Evolutionary conservation across 331 rosid species (phyloP).

Genomic region (Erythrophleum ivorense): DNA sequence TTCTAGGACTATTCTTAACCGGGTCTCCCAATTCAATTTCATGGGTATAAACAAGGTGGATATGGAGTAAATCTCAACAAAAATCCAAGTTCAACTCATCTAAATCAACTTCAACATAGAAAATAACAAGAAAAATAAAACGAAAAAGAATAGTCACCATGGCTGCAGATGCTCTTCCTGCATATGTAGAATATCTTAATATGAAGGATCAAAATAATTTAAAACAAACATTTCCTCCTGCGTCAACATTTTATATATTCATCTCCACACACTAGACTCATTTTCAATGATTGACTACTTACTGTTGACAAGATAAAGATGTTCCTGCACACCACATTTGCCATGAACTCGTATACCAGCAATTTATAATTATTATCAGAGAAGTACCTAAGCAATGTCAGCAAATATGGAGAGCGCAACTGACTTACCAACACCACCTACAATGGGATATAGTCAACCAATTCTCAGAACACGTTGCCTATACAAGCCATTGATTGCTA

Average conservation of each 20-base stretch:
- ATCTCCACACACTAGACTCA: slow-evolving; percentile 1
- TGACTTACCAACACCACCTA: slow-evolving; percentile 88
- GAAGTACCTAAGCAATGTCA: slow-evolving; percentile 86
- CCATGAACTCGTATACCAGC: slow-evolving; percentile 92
- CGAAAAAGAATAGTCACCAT: background rate
- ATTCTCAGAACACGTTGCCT: slow-evolving; percentile 9
- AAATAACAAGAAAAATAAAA: slow-evolving; percentile 6
- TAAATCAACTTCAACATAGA: slow-evolving; percentile 26
- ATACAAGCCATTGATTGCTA: slow-evolving; percentile 5
- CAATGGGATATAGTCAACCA: slow-evolving; percentile 37
- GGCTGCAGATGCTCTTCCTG: too few species aligned
- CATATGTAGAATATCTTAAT: too few species aligned
- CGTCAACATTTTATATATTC: background rate
- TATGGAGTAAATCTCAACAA: background rate
- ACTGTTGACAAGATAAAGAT: slow-evolving; percentile 82
- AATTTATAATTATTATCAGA: slow-evolving; percentile 75
- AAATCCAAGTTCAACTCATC: slow-evolving; percentile 7
- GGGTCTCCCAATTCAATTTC: slow-evolving; percentile 85
- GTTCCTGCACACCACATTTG: slow-evolving; percentile 88
- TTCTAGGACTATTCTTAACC: slow-evolving; percentile 89
- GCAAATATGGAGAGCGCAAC: slow-evolving; percentile 82
- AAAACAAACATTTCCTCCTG: background rate
- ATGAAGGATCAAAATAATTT: too few species aligned
- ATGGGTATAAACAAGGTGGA: slow-evolving; percentile 36
- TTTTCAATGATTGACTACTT: slow-evolving; percentile 38